phyloP scores from a whole-genome alignment of 2,329 filamentous ascomycete genomes.

The Aspergillus sp. region DNA sequence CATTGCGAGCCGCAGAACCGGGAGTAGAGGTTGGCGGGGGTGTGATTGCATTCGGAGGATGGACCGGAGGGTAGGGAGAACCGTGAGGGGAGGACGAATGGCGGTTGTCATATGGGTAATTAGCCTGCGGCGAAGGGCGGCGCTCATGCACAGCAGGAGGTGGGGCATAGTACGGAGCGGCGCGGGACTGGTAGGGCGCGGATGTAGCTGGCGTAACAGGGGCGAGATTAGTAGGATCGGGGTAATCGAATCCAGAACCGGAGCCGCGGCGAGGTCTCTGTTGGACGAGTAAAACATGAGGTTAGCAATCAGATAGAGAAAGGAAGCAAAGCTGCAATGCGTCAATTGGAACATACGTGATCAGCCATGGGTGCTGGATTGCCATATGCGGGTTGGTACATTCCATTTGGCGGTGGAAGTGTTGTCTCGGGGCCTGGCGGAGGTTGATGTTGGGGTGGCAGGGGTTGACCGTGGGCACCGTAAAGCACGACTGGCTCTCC shows the following conservation, averaged over 20 bases:
- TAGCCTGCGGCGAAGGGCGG: conserved; percentile 50
- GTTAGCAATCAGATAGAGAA: conserved; percentile 18
- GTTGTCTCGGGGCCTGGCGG: conserved; percentile 39
- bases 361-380: conserved; percentile 47
- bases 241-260: conserved; percentile 50
- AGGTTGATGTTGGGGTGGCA: conserved; percentile 50
- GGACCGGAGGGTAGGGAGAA: conserved; percentile 45
- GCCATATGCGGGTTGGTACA: conserved; percentile 46
- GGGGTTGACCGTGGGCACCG: conserved; percentile 55
- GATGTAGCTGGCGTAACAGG: conserved; percentile 52
- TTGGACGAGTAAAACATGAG: conserved; percentile 1
- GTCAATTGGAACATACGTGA: conserved; percentile 49
- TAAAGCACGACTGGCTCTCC: conserved; percentile 49
- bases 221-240: conserved; percentile 52
- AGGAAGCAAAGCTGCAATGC: conserved; percentile 7
- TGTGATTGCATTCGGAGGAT: conserved; percentile 34
- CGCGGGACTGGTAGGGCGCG: conserved; percentile 48
- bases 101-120: conserved; percentile 48
- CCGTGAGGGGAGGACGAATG: conserved; percentile 50
- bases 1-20: conserved; percentile 41
- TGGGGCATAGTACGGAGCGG: conserved; percentile 44
- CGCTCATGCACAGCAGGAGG: conserved; percentile 43
- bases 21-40: conserved; percentile 40
- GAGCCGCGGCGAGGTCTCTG: conserved; percentile 51
- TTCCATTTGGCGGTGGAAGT: conserved; percentile 46